These are phyloP conservation scores for Sclerotiophoma versabilis DNA, from an alignment of 2,329 filamentous ascomycete genomes.

Conservation along the genomic window DNA sequence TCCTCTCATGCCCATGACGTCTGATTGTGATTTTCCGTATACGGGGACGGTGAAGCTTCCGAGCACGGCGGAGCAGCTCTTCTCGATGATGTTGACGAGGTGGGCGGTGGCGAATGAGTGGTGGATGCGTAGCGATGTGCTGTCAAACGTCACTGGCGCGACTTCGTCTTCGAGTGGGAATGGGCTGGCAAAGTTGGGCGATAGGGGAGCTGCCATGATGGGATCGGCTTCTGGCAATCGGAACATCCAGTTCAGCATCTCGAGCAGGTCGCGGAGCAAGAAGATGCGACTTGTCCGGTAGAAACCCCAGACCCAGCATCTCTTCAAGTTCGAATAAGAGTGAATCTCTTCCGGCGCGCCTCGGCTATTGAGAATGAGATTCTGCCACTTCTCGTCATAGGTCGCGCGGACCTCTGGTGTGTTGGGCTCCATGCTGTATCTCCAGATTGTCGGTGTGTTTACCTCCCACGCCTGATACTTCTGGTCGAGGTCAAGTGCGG, in stretches of 20 bases:
- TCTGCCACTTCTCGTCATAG: slow-evolving; percentile 33
- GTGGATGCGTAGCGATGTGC: slow-evolving; percentile 21
- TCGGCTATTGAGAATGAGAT: slow-evolving; percentile 28
- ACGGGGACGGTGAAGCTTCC: slow-evolving; percentile 36
- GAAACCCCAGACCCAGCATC: slow-evolving; percentile 39
- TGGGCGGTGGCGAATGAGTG: slow-evolving; percentile 29
- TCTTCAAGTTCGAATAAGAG: slow-evolving; percentile 30
- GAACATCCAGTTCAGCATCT: slow-evolving; percentile 44
- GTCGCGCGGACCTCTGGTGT: slow-evolving; percentile 27
- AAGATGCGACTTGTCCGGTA: slow-evolving; percentile 40
- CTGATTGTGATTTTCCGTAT: slow-evolving; percentile 28
- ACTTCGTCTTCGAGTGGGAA: slow-evolving; percentile 10
- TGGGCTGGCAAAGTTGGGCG: slow-evolving; percentile 7
- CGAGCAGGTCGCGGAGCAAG: slow-evolving; percentile 36
- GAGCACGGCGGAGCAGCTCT: slow-evolving; percentile 33
- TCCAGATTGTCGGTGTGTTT: slow-evolving; percentile 26
- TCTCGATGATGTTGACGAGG: slow-evolving; percentile 34
- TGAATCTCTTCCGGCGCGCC: slow-evolving; percentile 41
- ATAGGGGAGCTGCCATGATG: background rate
- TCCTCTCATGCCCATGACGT: slow-evolving; percentile 38
- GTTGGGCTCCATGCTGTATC: slow-evolving; percentile 31
- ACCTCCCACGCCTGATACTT: slow-evolving; percentile 39
- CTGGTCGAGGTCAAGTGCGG: slow-evolving; percentile 33
- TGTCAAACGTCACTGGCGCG: slow-evolving; percentile 19
- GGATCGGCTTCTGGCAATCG: slow-evolving; percentile 26